phyloP scores from a whole-genome alignment of 1,284 basidiomycete genomes.

The Tremellales sp. region DNA sequence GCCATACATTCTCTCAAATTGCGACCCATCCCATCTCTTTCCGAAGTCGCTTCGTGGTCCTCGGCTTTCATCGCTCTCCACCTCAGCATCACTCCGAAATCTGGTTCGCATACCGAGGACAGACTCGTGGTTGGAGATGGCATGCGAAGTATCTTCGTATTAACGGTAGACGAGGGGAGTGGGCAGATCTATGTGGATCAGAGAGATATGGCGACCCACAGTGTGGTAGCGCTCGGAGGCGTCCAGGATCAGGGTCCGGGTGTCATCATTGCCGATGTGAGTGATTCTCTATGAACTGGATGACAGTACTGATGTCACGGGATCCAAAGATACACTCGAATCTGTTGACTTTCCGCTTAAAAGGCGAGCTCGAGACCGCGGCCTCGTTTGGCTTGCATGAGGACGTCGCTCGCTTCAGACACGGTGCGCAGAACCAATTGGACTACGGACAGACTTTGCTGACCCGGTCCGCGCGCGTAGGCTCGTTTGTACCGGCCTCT shows the following conservation, averaged over 20 bases:
- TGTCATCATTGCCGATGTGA: slow-evolving; percentile 73
- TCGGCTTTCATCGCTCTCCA: slow-evolving; percentile 69
- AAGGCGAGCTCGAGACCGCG: slow-evolving; percentile 40
- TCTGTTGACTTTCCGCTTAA: slow-evolving; percentile 58
- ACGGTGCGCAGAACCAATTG: slow-evolving; percentile 23
- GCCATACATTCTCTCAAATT: slow-evolving; percentile 25
- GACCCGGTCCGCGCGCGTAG: slow-evolving; percentile 5
- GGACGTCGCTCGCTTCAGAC: slow-evolving; percentile 45
- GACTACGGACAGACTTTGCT: slow-evolving; percentile 3
- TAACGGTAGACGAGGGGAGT: slow-evolving; percentile 54
- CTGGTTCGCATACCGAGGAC: slow-evolving; percentile 47
- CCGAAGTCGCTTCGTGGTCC: slow-evolving; percentile 61
- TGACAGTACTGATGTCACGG: slow-evolving; percentile 1
- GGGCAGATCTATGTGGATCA: slow-evolving; percentile 60
- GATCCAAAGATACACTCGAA: slow-evolving; percentile 57
- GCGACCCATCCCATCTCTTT: slow-evolving; percentile 35
- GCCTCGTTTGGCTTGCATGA: slow-evolving; percentile 51
- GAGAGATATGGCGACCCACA: slow-evolving; percentile 72
- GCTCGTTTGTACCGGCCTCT: slow-evolving; percentile 33
- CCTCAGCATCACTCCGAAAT: slow-evolving; percentile 51
- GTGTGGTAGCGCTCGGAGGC: slow-evolving; percentile 48
- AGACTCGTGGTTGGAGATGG: slow-evolving; percentile 69
- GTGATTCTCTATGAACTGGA: slow-evolving; percentile 25
- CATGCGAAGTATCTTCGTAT: slow-evolving; percentile 71
- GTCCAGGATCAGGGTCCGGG: slow-evolving; percentile 46